Evolutionary conservation across 2,329 filamentous ascomycete genomes (phyloP).

Genomic region (Cytospora piceae): DNA sequence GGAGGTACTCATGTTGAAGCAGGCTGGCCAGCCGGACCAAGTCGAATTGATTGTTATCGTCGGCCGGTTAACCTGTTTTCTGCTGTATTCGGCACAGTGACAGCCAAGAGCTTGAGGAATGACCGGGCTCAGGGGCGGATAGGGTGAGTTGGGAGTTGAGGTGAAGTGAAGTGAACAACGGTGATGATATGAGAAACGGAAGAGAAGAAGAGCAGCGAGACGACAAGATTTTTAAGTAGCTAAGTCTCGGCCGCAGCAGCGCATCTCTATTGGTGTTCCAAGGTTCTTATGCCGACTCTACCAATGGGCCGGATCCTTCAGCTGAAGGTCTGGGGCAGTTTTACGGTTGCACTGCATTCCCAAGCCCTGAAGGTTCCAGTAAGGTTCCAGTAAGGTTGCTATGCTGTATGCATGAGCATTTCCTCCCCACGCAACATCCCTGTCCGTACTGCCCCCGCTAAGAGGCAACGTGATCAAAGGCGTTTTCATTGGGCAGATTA

Average conservation of each 20-base stretch:
- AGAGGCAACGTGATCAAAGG: background rate
- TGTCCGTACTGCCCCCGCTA: background rate
- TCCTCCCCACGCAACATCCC: background rate
- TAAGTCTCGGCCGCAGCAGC: too few species aligned
- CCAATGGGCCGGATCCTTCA: background rate
- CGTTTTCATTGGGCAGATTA: slow-evolving; percentile 7
- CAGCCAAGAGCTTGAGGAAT: background rate
- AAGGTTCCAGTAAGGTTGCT: background rate
- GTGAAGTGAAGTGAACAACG: background rate
- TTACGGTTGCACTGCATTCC: background rate
- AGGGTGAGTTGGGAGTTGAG: background rate
- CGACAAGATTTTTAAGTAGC: too few species aligned
- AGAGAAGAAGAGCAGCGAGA: background rate
- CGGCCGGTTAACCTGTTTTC: background rate
- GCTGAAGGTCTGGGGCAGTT: too few species aligned
- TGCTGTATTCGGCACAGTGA: background rate
- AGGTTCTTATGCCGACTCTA: too few species aligned
- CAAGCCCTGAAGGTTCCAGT: background rate
- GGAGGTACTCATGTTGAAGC: slow-evolving; percentile 12
- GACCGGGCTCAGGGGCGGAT: background rate
- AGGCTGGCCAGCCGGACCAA: background rate
- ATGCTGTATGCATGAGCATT: background rate
- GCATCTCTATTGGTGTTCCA: too few species aligned
- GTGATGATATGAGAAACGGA: background rate
- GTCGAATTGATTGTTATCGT: background rate